Conservation (phyloP, 768 basidiomycete genomes). For the Coprinopsis sp. region DNA sequence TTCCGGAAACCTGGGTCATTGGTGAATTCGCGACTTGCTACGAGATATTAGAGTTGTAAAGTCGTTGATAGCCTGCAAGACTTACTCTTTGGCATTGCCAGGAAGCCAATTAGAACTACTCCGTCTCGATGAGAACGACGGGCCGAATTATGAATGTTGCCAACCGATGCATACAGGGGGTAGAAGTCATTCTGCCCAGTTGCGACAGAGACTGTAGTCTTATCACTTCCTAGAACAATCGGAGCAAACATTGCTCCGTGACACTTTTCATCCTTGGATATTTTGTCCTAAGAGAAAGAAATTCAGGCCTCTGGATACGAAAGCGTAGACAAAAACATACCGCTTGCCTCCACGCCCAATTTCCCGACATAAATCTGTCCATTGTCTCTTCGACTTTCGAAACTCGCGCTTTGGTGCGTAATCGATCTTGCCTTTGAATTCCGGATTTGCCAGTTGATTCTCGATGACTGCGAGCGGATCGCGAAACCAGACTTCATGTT, state of each 20-base stretch:
- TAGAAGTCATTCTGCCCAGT: slow-evolving; percentile 34
- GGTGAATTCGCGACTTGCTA: neutral
- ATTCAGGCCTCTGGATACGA: neutral
- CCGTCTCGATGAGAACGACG: slow-evolving; percentile 28
- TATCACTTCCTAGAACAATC: slow-evolving; percentile 32
- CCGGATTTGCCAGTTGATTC: slow-evolving; percentile 28
- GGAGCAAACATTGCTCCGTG: slow-evolving; percentile 28
- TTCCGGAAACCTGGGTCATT: neutral
- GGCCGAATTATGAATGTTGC: slow-evolving; percentile 27
- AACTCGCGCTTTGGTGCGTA: slow-evolving; percentile 24
- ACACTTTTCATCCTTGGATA: slow-evolving; percentile 15
- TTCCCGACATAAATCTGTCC: slow-evolving; percentile 36
- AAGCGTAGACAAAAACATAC: slow-evolving; percentile 20
- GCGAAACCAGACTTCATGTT: slow-evolving; percentile 29
- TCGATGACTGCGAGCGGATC: slow-evolving; percentile 24
- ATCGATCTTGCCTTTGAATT: slow-evolving; percentile 32
- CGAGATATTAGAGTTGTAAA: neutral
- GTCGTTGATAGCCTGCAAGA: slow-evolving; percentile 4
- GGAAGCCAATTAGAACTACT: slow-evolving; percentile 24
- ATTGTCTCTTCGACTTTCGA: slow-evolving; percentile 20
- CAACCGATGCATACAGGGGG: slow-evolving; percentile 29
- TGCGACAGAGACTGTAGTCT: slow-evolving; percentile 33
- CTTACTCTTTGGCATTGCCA: slow-evolving; percentile 19
- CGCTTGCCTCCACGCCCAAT: slow-evolving; percentile 37
- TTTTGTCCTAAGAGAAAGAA: slow-evolving; percentile 21